Evolutionary conservation across 2,329 filamentous ascomycete genomes (phyloP).

Genomic region (Coniochaeta sp.): DNA sequence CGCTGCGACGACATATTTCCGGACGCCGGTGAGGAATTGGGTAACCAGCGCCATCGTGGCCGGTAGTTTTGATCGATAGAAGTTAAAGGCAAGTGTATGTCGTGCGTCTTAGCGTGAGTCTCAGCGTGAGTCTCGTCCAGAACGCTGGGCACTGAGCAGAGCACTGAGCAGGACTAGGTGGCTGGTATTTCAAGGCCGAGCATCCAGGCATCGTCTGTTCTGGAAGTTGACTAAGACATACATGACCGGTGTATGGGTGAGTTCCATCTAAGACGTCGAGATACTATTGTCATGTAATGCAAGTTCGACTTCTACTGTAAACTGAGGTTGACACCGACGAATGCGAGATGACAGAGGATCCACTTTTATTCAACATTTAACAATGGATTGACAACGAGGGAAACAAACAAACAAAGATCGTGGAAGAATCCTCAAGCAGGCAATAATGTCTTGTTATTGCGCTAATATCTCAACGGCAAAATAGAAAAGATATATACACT

Average conservation of each 20-base stretch:
- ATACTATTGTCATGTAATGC: not conserved
- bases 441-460: no score
- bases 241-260: no score
- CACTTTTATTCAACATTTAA: not conserved
- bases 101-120: not conserved
- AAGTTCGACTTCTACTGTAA: no score
- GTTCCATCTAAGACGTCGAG: not conserved
- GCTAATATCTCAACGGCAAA: not conserved
- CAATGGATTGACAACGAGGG: not conserved
- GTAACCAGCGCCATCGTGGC: conserved; percentile 52
- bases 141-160: not conserved
- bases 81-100: not conserved
- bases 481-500: no score
- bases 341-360: not conserved
- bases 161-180: not conserved
- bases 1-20: conserved; percentile 50
- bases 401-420: no score
- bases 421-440: no score
- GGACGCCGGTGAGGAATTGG: conserved; percentile 61
- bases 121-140: not conserved
- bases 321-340: no score
- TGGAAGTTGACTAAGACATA: not conserved
- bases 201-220: not conserved
- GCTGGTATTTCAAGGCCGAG: not conserved
- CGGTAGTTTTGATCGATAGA: not conserved